Base-by-base conservation (phyloP, 2,329 filamentous ascomycete genomes). In the Botryotinia globosa region DNA sequence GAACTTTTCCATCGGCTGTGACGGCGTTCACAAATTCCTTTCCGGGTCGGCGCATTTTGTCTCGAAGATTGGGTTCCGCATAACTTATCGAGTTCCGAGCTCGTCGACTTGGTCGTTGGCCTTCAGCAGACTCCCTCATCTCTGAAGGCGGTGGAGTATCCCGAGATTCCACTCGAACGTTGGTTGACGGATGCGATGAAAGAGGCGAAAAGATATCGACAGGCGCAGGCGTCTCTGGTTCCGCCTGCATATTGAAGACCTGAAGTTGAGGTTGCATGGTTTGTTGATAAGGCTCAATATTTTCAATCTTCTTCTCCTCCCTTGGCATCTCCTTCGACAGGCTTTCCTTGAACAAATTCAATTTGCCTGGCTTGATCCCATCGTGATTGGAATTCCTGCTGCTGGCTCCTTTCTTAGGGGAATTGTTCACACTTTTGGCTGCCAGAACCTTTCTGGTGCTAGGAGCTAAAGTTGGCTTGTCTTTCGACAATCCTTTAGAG, bases 1-100 rank as follows among this genome's bases (percentile, higher is more conserved):
- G 74, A 44, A 72, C 84, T 78, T 86, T 89, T 45, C 86, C 87
- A 76, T 91, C 87, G n/a, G 87, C 89, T 18, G 87, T 82, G 22
- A 95, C 92, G 1, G 92, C 92, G 80, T 94, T 92, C 51, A 91
- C 88, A 16, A 94, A 82, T 75, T 93, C 89, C 79, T 93, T 93
- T 1, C 91, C 92, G 34, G 93, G 92, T 73, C 93, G 87, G 73
- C 93, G 88, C 92, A 96, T 94, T 83, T 96, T 96, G 79, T 91
- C 91, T 74, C 91, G 87, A 59, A 96, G 84, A 78, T 92, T 95
- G 1, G 93, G 93, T 80, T 95, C 92, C 18, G 92, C 91, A 80
- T 96, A 96, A 83, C 92, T 95, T 74, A 96, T 87, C 67, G 89
- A 86, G 18, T 88, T 83, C 77, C 91, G 86, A 65, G 89, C 88